phyloP scores from a whole-genome alignment of 345 rosid species.

The Aquilaria sinensis region DNA sequence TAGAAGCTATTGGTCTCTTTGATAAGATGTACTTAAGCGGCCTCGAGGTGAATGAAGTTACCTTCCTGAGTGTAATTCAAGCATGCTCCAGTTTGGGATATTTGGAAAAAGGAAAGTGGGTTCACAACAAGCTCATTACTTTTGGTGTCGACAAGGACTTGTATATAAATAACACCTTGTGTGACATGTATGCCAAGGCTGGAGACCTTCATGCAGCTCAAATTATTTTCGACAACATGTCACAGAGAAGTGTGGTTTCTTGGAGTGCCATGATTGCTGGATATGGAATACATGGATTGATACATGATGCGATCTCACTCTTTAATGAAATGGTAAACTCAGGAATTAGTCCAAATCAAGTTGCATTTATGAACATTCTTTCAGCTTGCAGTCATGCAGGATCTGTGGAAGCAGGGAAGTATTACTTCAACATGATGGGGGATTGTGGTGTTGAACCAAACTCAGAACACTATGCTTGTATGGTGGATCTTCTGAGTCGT shows the following conservation, averaged over 20 bases:
- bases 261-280: constrained; percentile 74
- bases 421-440: constrained; percentile 51
- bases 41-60: constrained; percentile 45
- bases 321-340: constrained; percentile 55
- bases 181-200: constrained; percentile 71
- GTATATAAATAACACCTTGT: constrained; percentile 52
- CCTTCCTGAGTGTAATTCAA: constrained; percentile 55
- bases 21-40: constrained; percentile 43
- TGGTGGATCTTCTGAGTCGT: constrained; percentile 83
- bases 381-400: constrained; percentile 90
- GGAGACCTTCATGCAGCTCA: constrained; percentile 63
- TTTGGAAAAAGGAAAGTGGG: constrained; percentile 65
- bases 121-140: constrained; percentile 58
- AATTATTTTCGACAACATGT: constrained; percentile 37
- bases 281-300: constrained; percentile 71
- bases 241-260: constrained; percentile 53
- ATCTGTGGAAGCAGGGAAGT: constrained; percentile 50
- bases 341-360: constrained; percentile 59
- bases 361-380: constrained; percentile 76
- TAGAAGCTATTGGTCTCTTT: constrained; percentile 51
- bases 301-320: constrained; percentile 43
- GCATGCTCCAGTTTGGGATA: constrained; percentile 57
- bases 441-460: constrained; percentile 47
- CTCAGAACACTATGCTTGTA: constrained; percentile 71
- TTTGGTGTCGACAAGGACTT: constrained; percentile 37